Conservation (phyloP, 179 eudicot species). For the Beta corolliflora region DNA sequence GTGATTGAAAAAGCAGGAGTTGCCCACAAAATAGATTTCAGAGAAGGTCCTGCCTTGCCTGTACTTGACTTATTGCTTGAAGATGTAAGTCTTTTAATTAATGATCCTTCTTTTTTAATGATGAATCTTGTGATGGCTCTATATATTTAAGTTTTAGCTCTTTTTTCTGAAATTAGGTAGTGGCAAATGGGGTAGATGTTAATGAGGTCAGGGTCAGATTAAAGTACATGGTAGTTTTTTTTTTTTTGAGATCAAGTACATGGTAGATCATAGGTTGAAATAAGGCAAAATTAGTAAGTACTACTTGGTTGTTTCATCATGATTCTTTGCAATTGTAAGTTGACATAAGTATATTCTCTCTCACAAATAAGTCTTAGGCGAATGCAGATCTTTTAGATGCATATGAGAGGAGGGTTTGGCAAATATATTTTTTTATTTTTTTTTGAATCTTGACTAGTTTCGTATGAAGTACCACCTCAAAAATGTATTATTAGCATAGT, state of each 20-base stretch:
- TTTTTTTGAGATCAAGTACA: neutral
- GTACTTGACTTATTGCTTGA: constrained; percentile 63
- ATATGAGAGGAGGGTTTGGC: too few relatives aligned
- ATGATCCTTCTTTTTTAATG: too few relatives aligned
- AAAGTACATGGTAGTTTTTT: neutral
- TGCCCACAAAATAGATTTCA: constrained; percentile 80
- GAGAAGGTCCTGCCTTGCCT: constrained; percentile 87
- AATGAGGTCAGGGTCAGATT: neutral
- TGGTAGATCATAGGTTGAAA: neutral
- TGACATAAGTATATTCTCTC: neutral
- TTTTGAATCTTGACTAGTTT: too few relatives aligned
- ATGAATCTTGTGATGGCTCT: neutral
- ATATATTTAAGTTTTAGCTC: neutral
- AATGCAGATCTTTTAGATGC: neutral
- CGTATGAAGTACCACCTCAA: too few relatives aligned
- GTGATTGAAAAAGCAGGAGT: constrained; percentile 77
- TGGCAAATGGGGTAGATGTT: neutral
- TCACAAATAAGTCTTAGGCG: neutral
- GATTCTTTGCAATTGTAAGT: neutral
- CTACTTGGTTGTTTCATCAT: neutral
- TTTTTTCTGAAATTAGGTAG: neutral
- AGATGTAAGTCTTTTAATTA: constrained; percentile 52
- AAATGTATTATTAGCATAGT: neutral
- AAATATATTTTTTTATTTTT: too few relatives aligned
- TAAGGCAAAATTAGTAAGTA: neutral